Conservation (phyloP, 2,329 filamentous ascomycete species). For the Ascochyta viciae-villosae region DNA sequence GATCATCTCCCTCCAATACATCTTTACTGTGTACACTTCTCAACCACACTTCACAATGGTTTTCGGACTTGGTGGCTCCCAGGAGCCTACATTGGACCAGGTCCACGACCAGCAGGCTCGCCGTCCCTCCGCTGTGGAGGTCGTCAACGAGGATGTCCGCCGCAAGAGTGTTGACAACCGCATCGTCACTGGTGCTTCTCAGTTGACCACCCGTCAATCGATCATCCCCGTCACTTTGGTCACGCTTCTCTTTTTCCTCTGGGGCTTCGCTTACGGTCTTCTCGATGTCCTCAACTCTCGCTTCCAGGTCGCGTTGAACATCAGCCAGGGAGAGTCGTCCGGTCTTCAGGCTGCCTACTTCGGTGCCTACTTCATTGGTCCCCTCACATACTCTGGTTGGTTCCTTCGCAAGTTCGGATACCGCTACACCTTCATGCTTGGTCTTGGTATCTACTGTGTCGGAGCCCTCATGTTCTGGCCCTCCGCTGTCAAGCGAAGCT, state of each 20-base stretch:
- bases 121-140: slow-evolving; percentile 45
- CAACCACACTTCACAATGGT: slow-evolving; percentile 28
- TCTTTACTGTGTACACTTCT: slow-evolving; percentile 10
- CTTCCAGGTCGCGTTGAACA: slow-evolving; percentile 52
- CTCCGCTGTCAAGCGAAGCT: slow-evolving; percentile 74
- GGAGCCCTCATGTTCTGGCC: slow-evolving; percentile 86
- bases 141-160: slow-evolving; percentile 39
- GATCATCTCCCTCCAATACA: slow-evolving; percentile 3
- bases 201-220: slow-evolving; percentile 53
- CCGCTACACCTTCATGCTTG: slow-evolving; percentile 80
- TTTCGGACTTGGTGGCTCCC: slow-evolving; percentile 35
- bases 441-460: slow-evolving; percentile 71
- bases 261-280: slow-evolving; percentile 58
- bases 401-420: slow-evolving; percentile 78
- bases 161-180: slow-evolving; percentile 47
- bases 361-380: slow-evolving; percentile 64
- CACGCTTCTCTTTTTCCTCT: slow-evolving; percentile 60
- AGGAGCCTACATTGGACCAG: slow-evolving; percentile 46
- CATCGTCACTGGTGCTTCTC: slow-evolving; percentile 45
- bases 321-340: slow-evolving; percentile 62
- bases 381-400: slow-evolving; percentile 61
- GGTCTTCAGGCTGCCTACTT: slow-evolving; percentile 72
- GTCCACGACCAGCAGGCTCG: slow-evolving; percentile 47
- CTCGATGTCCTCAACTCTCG: slow-evolving; percentile 55
- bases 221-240: slow-evolving; percentile 58